Evolutionary conservation across 1,284 basidiomycete species (phyloP).

Genomic region (Ceratorhiza oryzae-sativae): DNA sequence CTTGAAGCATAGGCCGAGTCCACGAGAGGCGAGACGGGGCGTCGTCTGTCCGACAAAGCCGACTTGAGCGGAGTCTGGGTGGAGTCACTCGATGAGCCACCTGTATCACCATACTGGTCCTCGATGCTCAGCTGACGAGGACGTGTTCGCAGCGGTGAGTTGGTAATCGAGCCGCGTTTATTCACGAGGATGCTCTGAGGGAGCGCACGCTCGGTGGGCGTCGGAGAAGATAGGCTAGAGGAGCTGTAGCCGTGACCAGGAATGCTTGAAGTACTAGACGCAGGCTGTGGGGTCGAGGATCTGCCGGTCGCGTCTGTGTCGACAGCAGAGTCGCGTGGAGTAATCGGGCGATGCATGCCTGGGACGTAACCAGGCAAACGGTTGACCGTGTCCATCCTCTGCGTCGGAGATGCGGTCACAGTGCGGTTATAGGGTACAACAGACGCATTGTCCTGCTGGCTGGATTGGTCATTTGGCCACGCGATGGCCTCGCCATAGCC

Average conservation of each 20-base stretch:
- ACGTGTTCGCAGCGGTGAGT: slow-evolving; percentile 9
- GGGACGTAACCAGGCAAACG: slow-evolving; percentile 82
- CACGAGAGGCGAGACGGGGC: slow-evolving; percentile 22
- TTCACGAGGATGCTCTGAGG: slow-evolving; percentile 18
- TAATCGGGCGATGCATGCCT: slow-evolving; percentile 86
- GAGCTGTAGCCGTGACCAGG: background rate
- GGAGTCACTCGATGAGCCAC: slow-evolving; percentile 24
- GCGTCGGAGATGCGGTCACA: slow-evolving; percentile 59
- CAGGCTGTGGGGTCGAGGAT: slow-evolving; percentile 23
- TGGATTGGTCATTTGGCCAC: slow-evolving; percentile 39
- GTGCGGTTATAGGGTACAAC: slow-evolving; percentile 45
- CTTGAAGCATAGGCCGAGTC: slow-evolving; percentile 26
- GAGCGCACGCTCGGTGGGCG: slow-evolving; percentile 7
- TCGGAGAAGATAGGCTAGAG: slow-evolving; percentile 26
- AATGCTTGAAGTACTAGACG: background rate
- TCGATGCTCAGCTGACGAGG: slow-evolving; percentile 21
- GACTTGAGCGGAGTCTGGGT: slow-evolving; percentile 34
- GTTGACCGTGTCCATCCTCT: slow-evolving; percentile 61
- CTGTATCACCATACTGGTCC: slow-evolving; percentile 12
- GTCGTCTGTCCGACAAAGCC: slow-evolving; percentile 26
- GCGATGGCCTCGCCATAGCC: slow-evolving; percentile 36
- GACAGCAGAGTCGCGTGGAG: slow-evolving; percentile 59
- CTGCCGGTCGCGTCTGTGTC: slow-evolving; percentile 20
- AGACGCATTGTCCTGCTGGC: slow-evolving; percentile 9
- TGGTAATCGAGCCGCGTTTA: slow-evolving; percentile 23